Conservation (phyloP, 768 basidiomycete genomes). For the Lactifluus subvellereus region DNA sequence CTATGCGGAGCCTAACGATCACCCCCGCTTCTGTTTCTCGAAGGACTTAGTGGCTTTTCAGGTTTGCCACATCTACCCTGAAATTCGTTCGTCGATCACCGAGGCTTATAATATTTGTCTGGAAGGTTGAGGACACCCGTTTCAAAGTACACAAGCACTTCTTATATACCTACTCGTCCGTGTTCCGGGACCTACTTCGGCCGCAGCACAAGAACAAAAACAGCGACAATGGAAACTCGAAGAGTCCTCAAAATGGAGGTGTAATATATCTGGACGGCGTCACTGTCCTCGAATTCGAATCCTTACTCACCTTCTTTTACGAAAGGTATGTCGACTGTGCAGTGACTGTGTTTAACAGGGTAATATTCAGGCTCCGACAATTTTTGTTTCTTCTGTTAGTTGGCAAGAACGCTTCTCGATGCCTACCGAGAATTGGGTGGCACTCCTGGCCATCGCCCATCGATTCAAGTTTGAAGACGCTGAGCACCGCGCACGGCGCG, state of each 20-base stretch:
- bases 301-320: slow-evolving; percentile 4
- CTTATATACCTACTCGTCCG: not conserved
- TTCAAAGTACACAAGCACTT: slow-evolving; percentile 10
- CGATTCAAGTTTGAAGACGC: slow-evolving; percentile 8
- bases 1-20: not conserved
- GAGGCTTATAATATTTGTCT: not conserved
- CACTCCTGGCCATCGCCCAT: slow-evolving; percentile 8
- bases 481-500: slow-evolving; percentile 6
- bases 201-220: not conserved
- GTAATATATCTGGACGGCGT: not conserved
- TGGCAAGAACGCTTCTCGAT: slow-evolving; percentile 6
- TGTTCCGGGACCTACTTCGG: not conserved
- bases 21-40: not conserved
- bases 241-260: not conserved
- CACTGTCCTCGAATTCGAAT: slow-evolving; percentile 1
- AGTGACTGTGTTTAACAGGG: not conserved
- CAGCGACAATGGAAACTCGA: not conserved
- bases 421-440: not conserved
- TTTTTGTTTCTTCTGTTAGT: not conserved
- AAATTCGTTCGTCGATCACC: not conserved
- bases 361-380: not conserved
- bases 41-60: not conserved
- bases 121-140: not conserved
- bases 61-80: not conserved
- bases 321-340: not conserved